Evolutionary conservation across 139 green algal species (phyloP).

Genomic region (Coelastrella sp.): DNA sequence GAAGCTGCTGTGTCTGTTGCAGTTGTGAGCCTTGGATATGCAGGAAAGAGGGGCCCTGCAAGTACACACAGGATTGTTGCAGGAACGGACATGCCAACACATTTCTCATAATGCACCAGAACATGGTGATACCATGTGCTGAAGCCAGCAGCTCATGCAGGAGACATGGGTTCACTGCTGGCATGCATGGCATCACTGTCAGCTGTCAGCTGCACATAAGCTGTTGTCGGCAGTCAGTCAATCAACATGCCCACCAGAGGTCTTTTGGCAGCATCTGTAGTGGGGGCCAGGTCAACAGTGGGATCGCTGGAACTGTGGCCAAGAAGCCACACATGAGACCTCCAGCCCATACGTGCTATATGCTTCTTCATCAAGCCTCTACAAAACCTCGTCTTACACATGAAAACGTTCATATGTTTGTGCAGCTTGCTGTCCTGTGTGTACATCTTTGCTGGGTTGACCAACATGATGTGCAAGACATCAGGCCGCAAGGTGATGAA

Average conservation of each 20-base stretch:
- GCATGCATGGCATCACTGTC: no score
- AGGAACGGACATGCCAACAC: not conserved
- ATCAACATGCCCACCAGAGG: not conserved
- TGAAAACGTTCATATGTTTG: not conserved
- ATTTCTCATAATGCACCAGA: no score
- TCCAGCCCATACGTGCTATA: not conserved
- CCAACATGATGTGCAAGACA: constrained; percentile 29
- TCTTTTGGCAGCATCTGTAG: not conserved
- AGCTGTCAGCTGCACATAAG: not conserved
- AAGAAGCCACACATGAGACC: not conserved
- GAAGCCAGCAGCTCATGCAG: no score
- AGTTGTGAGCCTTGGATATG: constrained; percentile 30
- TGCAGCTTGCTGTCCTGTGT: not conserved
- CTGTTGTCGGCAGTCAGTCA: not conserved
- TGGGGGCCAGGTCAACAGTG: not conserved
- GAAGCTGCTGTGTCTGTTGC: constrained; percentile 39
- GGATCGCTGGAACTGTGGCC: constrained; percentile 19
- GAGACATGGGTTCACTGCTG: no score
- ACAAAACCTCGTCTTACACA: constrained; percentile 33
- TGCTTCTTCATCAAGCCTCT: not conserved
- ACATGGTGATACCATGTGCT: no score
- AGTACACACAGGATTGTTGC: not conserved
- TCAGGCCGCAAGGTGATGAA: not conserved
- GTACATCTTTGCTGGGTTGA: not conserved
- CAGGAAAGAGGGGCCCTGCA: constrained; percentile 11